Conservation (phyloP, 2,329 filamentous ascomycete species). For the Arthrobotrys conoides region DNA sequence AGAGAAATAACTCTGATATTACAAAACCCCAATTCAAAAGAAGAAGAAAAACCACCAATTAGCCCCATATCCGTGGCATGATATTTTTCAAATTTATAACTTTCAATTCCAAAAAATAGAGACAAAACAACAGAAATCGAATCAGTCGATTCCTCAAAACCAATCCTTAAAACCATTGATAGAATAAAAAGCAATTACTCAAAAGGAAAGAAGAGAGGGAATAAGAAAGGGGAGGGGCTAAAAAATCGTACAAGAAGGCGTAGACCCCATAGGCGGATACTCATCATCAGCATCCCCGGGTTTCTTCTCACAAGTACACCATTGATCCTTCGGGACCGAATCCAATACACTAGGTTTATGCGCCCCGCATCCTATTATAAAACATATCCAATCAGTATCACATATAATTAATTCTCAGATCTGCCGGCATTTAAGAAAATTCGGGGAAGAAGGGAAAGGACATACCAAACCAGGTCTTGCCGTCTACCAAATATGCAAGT, state of each 20-base stretch:
- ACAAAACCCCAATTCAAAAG: neutral
- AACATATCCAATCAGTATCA: neutral
- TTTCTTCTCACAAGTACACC: slow-evolving; percentile 48
- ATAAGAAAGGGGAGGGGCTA: slow-evolving; percentile 12
- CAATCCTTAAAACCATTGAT: neutral
- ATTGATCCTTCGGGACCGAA: slow-evolving; percentile 39
- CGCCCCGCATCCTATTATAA: slow-evolving; percentile 37
- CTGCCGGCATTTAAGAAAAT: neutral
- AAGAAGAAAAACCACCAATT: slow-evolving; percentile 15
- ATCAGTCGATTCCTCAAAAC: slow-evolving; percentile 16
- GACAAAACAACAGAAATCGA: neutral
- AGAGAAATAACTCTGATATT: neutral
- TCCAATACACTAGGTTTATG: slow-evolving; percentile 39
- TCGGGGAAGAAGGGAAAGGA: neutral
- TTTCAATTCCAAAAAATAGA: slow-evolving; percentile 3
- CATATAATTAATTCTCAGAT: too few species aligned
- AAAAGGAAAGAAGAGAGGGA: neutral
- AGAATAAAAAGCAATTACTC: neutral
- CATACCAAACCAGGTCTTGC: slow-evolving; percentile 60
- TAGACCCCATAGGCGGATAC: slow-evolving; percentile 51
- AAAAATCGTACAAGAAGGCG: slow-evolving; percentile 54
- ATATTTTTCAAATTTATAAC: slow-evolving; percentile 53
- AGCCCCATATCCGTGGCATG: slow-evolving; percentile 54
- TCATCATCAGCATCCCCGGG: slow-evolving; percentile 16
- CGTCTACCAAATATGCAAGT: slow-evolving; percentile 39